Evolutionary conservation across 108 stramenopile species (phyloP).

Genomic region (Mediolabrus comicus): DNA sequence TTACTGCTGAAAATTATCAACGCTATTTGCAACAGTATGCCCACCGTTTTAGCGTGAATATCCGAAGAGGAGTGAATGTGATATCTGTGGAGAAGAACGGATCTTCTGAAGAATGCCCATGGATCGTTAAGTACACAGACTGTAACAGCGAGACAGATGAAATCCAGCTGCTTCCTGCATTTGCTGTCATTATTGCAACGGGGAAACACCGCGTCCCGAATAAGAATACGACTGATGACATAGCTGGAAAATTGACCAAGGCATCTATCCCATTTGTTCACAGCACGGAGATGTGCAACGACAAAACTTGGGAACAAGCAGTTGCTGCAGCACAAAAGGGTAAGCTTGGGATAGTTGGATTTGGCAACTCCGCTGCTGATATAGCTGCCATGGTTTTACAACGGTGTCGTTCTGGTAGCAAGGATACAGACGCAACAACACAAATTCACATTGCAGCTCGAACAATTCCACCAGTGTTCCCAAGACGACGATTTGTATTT

Average conservation of each 20-base stretch:
- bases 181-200: constrained; percentile 47
- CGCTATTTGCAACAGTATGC: constrained; percentile 40
- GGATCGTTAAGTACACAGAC: constrained; percentile 21
- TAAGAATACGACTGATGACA: constrained; percentile 37
- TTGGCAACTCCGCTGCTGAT: constrained; percentile 54
- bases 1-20: constrained; percentile 42
- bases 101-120: constrained; percentile 24
- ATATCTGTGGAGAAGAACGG: constrained; percentile 33
- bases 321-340: constrained; percentile 38
- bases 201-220: constrained; percentile 46
- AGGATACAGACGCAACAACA: background rate
- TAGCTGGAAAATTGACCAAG: constrained; percentile 21
- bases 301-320: constrained; percentile 21
- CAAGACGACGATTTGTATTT: constrained; percentile 25
- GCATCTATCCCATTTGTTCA: constrained; percentile 25
- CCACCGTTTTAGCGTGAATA: constrained; percentile 35
- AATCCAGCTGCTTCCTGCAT: constrained; percentile 21
- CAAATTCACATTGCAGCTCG: constrained; percentile 54
- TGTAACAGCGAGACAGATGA: background rate
- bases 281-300: constrained; percentile 33
- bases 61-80: constrained; percentile 37
- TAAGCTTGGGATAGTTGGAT: constrained; percentile 39
- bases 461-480: constrained; percentile 55
- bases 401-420: constrained; percentile 11
- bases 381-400: constrained; percentile 33